Evolutionary conservation across 257 asterid genomes (phyloP), one percentile per base, ranked within the genome.

Genomic region (Nicotiana sylvestris): DNA sequence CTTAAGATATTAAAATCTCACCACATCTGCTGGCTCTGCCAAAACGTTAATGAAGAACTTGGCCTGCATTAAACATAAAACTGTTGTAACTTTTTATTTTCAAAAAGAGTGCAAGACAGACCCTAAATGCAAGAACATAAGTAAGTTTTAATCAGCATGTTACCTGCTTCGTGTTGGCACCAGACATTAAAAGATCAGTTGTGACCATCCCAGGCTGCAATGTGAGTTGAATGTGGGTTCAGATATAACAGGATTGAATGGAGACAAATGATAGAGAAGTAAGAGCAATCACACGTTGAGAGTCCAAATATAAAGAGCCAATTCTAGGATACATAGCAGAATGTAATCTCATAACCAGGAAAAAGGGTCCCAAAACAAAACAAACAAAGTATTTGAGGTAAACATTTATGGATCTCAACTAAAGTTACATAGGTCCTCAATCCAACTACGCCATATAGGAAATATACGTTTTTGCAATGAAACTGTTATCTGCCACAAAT

Each of bases 171-270:
- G 98, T 92, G 87, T 91, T 91, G 61, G 97, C 97, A 43, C 98
- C 99, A 27, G 97, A 91, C 99, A 95, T 91, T 84, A 95, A 97
- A 84, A 95, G 99, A 88, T 95, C 99, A 33, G 98, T 95, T 3
- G 99, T 95, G 39, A 95, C 99, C 99, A 95, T 95, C 82, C 99
- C 99, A 65, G 99, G 99, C 99, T 95, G 94, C 87, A 76, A 72
- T 43, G 39, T 25, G 39, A 46, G 80, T 49, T 60, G 43, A 74
- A 49, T 49, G 43, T 15, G 80, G 62, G 80, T 74, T 74, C 62
- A 74, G 27, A 74, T 74, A 74, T 25, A 27, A 62, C 7, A 25
- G 3, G 35, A 62, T 21, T 62, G 33, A 25, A 49, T 74, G 27
- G 62, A 27, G 62, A 25, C 61, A 74, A 74, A 13, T 74, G 25